These are phyloP conservation scores for Chalciporus sphaerocephalus DNA, from an alignment of 768 basidiomycete species.

Conservation along the genomic window DNA sequence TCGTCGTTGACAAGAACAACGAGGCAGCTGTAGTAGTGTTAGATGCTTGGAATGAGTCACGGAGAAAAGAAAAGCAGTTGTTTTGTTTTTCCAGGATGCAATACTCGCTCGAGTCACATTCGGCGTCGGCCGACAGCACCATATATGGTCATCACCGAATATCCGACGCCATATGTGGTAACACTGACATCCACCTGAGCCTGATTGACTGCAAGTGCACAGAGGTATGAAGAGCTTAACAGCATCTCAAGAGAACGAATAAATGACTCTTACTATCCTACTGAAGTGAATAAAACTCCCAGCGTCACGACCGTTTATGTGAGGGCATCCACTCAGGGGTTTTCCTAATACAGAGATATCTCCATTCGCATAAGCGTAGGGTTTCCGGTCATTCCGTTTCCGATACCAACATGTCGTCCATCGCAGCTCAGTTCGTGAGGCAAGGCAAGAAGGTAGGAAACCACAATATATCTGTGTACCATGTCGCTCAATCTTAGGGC, in stretches of 20 bases:
- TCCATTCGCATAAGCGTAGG: neutral
- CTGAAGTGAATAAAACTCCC: too few species aligned
- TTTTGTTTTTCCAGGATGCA: neutral
- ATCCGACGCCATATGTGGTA: conserved; percentile 13
- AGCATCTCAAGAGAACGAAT: neutral
- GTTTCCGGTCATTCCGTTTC: conserved; percentile 1
- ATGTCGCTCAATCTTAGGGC: neutral
- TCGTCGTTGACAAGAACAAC: conserved; percentile 24
- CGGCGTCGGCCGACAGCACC: conserved; percentile 24
- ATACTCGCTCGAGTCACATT: conserved; percentile 19
- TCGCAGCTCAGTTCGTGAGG: conserved; percentile 39
- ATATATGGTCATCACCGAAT: conserved; percentile 18
- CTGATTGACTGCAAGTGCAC: neutral
- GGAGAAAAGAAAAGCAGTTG: conserved; percentile 3
- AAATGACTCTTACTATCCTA: too few species aligned
- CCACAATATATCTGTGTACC: neutral
- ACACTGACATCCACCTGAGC: neutral
- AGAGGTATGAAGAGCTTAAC: neutral
- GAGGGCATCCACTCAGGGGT: neutral
- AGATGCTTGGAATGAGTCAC: conserved; percentile 4
- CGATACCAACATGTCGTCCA: conserved; percentile 25
- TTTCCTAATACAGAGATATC: neutral
- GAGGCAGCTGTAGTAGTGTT: conserved; percentile 4
- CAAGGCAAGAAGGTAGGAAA: conserved; percentile 44
- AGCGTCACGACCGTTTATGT: too few species aligned